Evolutionary conservation across 805 yeast species (phyloP), one percentile per base, ranked within the genome.

Genomic region (Candida lessepsii): DNA sequence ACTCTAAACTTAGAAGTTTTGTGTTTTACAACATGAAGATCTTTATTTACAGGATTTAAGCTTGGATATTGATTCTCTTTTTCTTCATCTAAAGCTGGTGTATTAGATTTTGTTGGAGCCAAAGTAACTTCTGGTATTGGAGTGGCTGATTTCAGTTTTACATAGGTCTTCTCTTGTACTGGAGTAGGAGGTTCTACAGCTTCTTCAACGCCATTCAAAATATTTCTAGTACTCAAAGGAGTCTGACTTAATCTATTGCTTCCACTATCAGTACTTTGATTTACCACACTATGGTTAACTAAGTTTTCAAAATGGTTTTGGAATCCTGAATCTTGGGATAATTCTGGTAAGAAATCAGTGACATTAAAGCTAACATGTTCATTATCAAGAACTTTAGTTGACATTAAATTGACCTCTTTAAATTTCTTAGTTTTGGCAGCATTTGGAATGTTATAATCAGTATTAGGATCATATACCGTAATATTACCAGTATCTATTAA

Each of bases 251-350:
- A 40, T 35, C 60, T 49, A 35, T 55, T 39, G 13, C 53, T 55
- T 9, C 44, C 19, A 37, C 48, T 52, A 3, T 54, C 43, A 13
- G n/a, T n/a, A n/a, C n/a, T n/a, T n/a, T n/a, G n/a, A n/a, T n/a
- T n/a, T n/a, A 30, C 15, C n/a, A 21, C 29, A 25, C 43, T 32
- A 26, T 43, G 37, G 32, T 41, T 39, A 9, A 46, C 41, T 30
- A 46, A 35, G 18, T 58, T 58, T 20, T 57, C 56, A 51, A 75
- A 72, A 32, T 71, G 73, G 34, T 57, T 56, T 35, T 64, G 77
- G 52, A 75, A 69, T 11, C 74, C 78, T 2, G 79, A 73, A 31
- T 72, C 74, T 25, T 63, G 64, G 1, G 76, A 66, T 19, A 73
- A 36, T 44, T 75, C 75, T 3, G 80, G 80, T 36, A 75, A 58